phyloP scores from a whole-genome alignment of 2,329 filamentous ascomycete species.

The Monosporascus sp. region DNA sequence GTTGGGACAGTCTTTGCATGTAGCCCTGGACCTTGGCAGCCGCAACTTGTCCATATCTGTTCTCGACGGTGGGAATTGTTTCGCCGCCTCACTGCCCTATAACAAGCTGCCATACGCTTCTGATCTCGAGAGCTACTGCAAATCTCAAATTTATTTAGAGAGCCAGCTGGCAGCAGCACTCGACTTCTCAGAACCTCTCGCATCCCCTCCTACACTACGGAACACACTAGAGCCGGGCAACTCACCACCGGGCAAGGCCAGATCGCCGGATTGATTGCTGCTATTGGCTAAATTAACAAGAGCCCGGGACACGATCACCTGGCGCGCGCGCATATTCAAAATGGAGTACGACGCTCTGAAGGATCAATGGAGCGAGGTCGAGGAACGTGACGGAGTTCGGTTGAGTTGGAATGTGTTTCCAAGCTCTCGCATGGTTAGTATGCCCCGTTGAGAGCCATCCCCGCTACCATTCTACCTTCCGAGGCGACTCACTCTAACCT shows the following conservation, averaged over 20 bases:
- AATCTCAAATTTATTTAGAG: not conserved
- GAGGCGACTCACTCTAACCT: slow-evolving; percentile 14
- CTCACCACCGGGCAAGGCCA: not conserved
- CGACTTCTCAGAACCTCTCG: not conserved
- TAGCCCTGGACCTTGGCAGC: not conserved
- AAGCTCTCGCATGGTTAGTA: slow-evolving; percentile 85
- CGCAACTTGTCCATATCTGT: slow-evolving; percentile 9
- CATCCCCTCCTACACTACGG: not conserved
- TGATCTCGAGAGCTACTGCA: not conserved
- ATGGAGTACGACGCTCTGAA: slow-evolving; percentile 95
- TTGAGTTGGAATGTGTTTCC: slow-evolving; percentile 99
- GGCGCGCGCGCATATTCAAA: slow-evolving; percentile 2
- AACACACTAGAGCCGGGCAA: not conserved
- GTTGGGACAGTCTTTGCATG: not conserved
- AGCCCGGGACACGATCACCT: not conserved
- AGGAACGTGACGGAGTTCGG: slow-evolving; percentile 92
- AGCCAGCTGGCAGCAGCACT: not conserved
- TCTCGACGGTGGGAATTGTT: not conserved
- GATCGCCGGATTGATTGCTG: not conserved
- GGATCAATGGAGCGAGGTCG: slow-evolving; percentile 93
- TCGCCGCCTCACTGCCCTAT: not conserved
- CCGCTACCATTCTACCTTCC: slow-evolving; percentile 17
- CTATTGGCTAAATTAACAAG: not conserved
- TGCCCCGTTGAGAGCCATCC: slow-evolving; percentile 5
- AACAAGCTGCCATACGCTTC: not conserved